Evolutionary conservation across 108 stramenopile species (phyloP).

Genomic region (Pseudonitzschia multistriata): DNA sequence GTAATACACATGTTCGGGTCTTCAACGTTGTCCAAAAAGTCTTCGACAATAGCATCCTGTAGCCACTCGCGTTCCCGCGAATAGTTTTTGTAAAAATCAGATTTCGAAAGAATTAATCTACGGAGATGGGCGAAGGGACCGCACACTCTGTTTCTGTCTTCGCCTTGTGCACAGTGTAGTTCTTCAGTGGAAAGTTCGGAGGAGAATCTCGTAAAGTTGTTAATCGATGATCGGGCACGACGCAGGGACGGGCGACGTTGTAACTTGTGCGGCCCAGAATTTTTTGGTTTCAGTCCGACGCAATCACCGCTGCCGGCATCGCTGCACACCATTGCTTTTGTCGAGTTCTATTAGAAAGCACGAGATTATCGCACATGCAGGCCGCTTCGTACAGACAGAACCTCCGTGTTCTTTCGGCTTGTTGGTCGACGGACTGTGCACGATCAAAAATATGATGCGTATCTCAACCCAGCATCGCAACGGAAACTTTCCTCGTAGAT

Average conservation of each 20-base stretch:
- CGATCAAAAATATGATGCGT: too few relatives aligned
- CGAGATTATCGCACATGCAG: too few relatives aligned
- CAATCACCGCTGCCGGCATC: too few relatives aligned
- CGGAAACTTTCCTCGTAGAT: too few relatives aligned
- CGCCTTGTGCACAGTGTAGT: slow-evolving; percentile 18
- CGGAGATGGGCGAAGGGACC: slow-evolving; percentile 71
- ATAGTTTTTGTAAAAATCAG: slow-evolving; percentile 47
- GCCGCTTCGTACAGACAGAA: too few relatives aligned
- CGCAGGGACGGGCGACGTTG: background rate
- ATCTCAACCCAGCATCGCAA: too few relatives aligned
- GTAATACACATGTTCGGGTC: slow-evolving; percentile 30
- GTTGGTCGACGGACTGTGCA: too few relatives aligned
- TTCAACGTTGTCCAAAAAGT: slow-evolving; percentile 21
- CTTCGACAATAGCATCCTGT: slow-evolving; percentile 81
- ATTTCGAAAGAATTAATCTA: slow-evolving; percentile 51
- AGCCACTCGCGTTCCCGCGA: slow-evolving; percentile 72
- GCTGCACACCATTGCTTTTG: too few relatives aligned
- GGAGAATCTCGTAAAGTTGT: slow-evolving; percentile 18
- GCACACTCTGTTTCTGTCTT: slow-evolving; percentile 28
- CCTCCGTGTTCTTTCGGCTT: too few relatives aligned
- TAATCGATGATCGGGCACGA: background rate
- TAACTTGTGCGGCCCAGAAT: background rate
- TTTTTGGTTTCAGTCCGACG: too few relatives aligned
- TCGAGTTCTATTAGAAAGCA: too few relatives aligned
- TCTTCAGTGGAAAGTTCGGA: slow-evolving; percentile 30